phyloP scores from a whole-genome alignment of 2,329 filamentous ascomycete species.

The Fusarium veterinarium region DNA sequence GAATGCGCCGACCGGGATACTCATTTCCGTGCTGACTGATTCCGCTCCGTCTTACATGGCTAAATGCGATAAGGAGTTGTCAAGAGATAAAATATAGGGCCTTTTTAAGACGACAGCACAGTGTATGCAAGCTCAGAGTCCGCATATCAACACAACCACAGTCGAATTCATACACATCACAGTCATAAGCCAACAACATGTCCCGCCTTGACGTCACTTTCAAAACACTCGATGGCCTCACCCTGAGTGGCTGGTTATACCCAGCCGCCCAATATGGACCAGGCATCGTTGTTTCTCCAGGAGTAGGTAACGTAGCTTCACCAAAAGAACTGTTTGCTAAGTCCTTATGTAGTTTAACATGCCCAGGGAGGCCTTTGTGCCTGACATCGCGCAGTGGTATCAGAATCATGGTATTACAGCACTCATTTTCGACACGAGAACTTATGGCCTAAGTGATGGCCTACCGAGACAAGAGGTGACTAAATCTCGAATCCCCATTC shows the following conservation, averaged over 20 bases:
- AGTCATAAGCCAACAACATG: background rate
- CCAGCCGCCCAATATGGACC: background rate
- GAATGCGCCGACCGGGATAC: background rate
- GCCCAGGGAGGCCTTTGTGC: background rate
- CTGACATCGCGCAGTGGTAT: background rate
- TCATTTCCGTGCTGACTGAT: background rate
- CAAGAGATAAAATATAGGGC: background rate
- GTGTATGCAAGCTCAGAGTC: background rate
- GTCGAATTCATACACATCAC: background rate
- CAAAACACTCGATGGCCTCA: background rate
- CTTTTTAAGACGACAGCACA: background rate
- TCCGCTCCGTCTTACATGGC: background rate
- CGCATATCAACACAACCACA: accelerated
- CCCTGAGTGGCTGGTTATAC: background rate
- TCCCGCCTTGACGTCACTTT: background rate
- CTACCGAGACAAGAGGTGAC: background rate
- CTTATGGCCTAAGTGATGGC: background rate
- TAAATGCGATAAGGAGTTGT: background rate
- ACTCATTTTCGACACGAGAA: background rate
- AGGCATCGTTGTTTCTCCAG: background rate
- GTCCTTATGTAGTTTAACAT: background rate
- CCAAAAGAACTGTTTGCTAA: background rate
- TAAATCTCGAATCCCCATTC: accelerated
- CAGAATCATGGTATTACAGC: background rate
- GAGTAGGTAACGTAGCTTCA: background rate